These are phyloP conservation scores for Pisolithus tinctorius DNA, from an alignment of 768 basidiomycete genomes.

Conservation along the genomic window DNA sequence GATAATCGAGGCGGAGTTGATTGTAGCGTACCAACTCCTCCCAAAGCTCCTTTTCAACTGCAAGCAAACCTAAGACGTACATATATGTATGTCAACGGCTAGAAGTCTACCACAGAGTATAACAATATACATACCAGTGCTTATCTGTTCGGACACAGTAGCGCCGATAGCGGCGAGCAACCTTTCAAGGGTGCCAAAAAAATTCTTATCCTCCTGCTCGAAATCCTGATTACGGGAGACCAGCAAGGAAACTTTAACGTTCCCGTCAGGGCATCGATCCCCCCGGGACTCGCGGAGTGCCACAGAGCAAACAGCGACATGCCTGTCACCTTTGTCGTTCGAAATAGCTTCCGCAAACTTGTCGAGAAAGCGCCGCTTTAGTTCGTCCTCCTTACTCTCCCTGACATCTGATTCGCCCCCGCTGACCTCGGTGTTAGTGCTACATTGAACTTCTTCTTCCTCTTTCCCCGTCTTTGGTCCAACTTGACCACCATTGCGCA, in stretches of 20 bases:
- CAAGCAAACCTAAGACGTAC: neutral
- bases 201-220: neutral
- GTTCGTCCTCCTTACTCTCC: neutral
- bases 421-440: too few relatives aligned
- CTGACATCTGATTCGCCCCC: constrained; percentile 7
- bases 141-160: neutral
- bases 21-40: neutral
- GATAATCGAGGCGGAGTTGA: neutral
- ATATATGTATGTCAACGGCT: neutral
- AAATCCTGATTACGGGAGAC: neutral
- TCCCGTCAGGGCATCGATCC: neutral
- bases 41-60: neutral
- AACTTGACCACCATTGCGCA: neutral
- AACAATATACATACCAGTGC: neutral
- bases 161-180: neutral
- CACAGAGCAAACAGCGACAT: neutral
- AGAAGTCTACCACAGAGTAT: neutral
- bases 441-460: neutral
- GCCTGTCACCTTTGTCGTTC: neutral
- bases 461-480: neutral
- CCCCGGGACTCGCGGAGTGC: neutral
- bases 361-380: constrained; percentile 1
- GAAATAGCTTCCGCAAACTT: neutral
- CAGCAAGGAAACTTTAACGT: neutral
- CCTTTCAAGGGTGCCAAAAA: neutral